A percentile compares a stretch with the other conserved stretches of the same genome.
These are phyloP conservation scores for Scytalidium sp. DNA, from an alignment of 2,329 filamentous ascomycete species.

Conservation along the genomic window DNA sequence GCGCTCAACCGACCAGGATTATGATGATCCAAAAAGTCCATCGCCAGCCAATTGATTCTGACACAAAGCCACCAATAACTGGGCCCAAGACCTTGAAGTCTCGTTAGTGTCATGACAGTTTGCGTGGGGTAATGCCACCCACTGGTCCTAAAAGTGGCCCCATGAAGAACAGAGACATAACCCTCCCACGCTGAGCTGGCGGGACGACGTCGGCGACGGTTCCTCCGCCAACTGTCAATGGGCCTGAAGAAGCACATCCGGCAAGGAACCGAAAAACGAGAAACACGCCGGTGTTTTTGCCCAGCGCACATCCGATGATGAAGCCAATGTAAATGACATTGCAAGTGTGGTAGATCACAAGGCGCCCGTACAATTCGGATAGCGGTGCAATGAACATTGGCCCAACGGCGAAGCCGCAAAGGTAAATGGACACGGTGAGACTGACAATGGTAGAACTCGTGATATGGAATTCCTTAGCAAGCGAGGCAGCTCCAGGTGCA, in stretches of 20 bases:
- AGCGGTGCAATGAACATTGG: conserved; percentile 40
- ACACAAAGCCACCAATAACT: conserved; percentile 32
- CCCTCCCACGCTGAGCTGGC: conserved; percentile 43
- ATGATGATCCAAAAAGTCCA: conserved; percentile 35
- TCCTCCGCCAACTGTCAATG: conserved; percentile 51
- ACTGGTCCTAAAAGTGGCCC: conserved; percentile 28
- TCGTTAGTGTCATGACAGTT: conserved; percentile 1
- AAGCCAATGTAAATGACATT: conserved; percentile 49
- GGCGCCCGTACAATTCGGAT: conserved; percentile 57
- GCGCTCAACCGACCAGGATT: conserved; percentile 16
- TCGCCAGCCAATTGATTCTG: conserved; percentile 32
- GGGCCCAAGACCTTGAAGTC: conserved; percentile 9
- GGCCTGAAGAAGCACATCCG: conserved; percentile 51
- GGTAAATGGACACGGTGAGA: conserved; percentile 52
- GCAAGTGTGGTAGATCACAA: conserved; percentile 46
- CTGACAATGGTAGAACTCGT: conserved; percentile 44
- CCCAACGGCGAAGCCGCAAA: conserved; percentile 19
- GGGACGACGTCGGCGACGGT: conserved; percentile 50
- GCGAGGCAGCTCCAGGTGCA: conserved; percentile 60
- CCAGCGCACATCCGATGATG: conserved; percentile 47
- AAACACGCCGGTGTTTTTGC: conserved; percentile 43
- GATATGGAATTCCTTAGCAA: conserved; percentile 58
- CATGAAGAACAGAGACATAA: conserved; percentile 38
- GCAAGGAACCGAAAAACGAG: conserved; percentile 59
- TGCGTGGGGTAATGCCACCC: conserved; percentile 21